Conservation (phyloP, 2,329 filamentous ascomycete species). For the Penicillium expansum region DNA sequence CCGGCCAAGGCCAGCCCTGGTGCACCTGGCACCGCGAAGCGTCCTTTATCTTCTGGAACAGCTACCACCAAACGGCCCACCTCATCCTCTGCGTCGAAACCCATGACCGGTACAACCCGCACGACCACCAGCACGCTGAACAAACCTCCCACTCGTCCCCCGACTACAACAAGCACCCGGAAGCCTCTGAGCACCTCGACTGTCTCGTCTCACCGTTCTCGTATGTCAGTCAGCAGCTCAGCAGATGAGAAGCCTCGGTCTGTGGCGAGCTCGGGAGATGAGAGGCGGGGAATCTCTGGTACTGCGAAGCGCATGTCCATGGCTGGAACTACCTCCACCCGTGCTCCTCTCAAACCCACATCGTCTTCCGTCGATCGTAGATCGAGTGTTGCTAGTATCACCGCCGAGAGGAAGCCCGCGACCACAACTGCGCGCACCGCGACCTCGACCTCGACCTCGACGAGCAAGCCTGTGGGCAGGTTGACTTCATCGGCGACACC, state of each 20-base stretch:
- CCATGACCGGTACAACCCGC: constrained; percentile 29
- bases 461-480: constrained; percentile 24
- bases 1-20: constrained; percentile 33
- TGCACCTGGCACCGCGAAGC: constrained; percentile 31
- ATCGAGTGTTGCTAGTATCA: constrained; percentile 38
- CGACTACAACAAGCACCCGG: constrained; percentile 32
- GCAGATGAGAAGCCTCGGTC: constrained; percentile 44
- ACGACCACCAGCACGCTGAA: constrained; percentile 39
- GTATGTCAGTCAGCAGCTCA: constrained; percentile 44
- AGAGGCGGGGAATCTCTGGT: constrained; percentile 43
- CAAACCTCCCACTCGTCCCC: constrained; percentile 46
- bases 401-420: constrained; percentile 33
- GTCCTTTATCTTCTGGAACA: constrained; percentile 35
- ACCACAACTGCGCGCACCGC: constrained; percentile 22
- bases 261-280: constrained; percentile 46
- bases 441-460: constrained; percentile 26
- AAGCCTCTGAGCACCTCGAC: constrained; percentile 39
- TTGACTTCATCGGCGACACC: constrained; percentile 26
- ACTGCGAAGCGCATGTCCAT: constrained; percentile 48
- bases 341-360: constrained; percentile 33
- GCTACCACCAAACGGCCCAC: constrained; percentile 37
- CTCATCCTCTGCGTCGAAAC: constrained; percentile 33
- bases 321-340: constrained; percentile 37
- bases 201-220: constrained; percentile 40
- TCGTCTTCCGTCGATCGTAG: constrained; percentile 38